Conservation (phyloP, 2,329 filamentous ascomycete species). For the Sclerotinia nivalis region DNA sequence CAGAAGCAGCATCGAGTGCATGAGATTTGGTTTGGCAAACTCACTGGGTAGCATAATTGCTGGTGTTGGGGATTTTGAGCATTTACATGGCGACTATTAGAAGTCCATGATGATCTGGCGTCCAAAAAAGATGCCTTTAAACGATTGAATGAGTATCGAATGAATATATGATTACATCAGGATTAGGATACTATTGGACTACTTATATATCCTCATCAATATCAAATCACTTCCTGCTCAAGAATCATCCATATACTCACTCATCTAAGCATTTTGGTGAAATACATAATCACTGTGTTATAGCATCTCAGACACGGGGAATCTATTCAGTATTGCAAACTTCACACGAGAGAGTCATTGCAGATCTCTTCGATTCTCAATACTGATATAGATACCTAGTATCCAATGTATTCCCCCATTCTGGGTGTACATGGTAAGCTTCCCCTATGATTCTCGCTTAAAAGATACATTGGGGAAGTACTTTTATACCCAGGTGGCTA, state of each 20-base stretch:
- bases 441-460: constrained; percentile 13
- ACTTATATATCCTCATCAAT: background rate
- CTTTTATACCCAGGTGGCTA: background rate
- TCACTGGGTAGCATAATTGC: background rate
- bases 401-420: background rate
- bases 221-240: background rate
- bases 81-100: constrained; percentile 1
- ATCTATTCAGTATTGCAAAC: too few relatives aligned
- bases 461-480: background rate
- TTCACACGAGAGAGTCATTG: background rate
- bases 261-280: background rate
- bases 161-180: background rate
- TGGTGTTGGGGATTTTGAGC: constrained; percentile 12
- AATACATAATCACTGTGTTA: background rate
- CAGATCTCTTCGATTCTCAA: background rate
- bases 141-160: background rate
- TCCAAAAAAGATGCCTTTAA: background rate
- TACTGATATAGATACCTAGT: background rate
- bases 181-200: background rate
- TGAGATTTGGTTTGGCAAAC: background rate
- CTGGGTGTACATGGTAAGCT: too few relatives aligned
- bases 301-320: background rate
- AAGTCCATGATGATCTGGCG: background rate
- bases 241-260: background rate
- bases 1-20: background rate